Percentiles rank a stretch among this genome's conserved stretches.
phyloP scores from a whole-genome alignment of 352 stramenopile genomes.

The Pythium pectinolyticum region DNA sequence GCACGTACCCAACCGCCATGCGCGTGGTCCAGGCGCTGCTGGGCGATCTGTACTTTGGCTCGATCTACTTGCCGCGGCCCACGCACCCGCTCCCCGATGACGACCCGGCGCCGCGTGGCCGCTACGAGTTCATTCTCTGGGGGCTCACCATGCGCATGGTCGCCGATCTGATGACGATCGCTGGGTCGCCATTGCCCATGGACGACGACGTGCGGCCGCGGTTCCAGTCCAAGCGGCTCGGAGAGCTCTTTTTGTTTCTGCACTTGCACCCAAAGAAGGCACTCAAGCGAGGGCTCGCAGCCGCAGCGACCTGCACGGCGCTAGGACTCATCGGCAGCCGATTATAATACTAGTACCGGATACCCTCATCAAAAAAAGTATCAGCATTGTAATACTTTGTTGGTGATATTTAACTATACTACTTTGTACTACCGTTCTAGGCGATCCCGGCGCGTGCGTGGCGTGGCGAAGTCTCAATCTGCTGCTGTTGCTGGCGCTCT shows the following conservation, averaged over 20 bases:
- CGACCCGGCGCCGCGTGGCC: slow-evolving; percentile 40
- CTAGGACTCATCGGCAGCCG: slow-evolving; percentile 29
- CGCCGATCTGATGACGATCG: slow-evolving; percentile 45
- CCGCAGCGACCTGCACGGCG: slow-evolving; percentile 46
- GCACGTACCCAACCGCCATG: slow-evolving; percentile 35
- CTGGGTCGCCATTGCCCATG: slow-evolving; percentile 48
- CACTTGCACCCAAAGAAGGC: slow-evolving; percentile 55
- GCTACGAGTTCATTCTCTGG: slow-evolving; percentile 84
- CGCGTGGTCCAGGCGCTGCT: slow-evolving; percentile 37
- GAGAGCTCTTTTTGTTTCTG: slow-evolving; percentile 50
- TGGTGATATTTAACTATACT: too few relatives aligned
- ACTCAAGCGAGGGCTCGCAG: slow-evolving; percentile 40
- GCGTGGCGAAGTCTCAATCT: slow-evolving; percentile 18
- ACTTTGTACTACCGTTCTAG: slow-evolving; percentile 2
- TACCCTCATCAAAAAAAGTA: neutral
- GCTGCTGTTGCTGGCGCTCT: slow-evolving; percentile 27
- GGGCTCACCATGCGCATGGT: slow-evolving; percentile 77
- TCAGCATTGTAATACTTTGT: too few relatives aligned
- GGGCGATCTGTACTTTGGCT: slow-evolving; percentile 61
- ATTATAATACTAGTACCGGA: too few relatives aligned
- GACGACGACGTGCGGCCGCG: slow-evolving; percentile 43
- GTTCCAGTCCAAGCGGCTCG: slow-evolving; percentile 56
- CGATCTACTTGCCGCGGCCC: slow-evolving; percentile 77
- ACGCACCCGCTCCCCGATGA: slow-evolving; percentile 38
- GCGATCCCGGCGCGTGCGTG: slow-evolving; percentile 23